Evolutionary conservation across 2,329 filamentous ascomycete genomes (phyloP).

Genomic region (Penicillium hesseltinei): DNA sequence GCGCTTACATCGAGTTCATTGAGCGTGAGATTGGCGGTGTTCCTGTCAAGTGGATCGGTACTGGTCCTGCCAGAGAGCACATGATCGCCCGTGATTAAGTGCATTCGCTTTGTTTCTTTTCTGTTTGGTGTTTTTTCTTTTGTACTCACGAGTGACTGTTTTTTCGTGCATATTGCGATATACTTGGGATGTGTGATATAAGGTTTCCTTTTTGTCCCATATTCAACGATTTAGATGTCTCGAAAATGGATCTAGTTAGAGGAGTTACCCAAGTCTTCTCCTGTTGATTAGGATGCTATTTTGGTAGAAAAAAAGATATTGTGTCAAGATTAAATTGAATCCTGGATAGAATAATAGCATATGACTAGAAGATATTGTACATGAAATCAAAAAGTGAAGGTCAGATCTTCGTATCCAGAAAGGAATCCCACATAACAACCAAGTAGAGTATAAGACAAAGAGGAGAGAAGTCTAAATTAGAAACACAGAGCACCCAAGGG

Average conservation of each 20-base stretch:
- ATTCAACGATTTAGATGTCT: slow-evolving; percentile 17
- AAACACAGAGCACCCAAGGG: slow-evolving; percentile 11
- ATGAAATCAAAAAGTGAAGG: slow-evolving; percentile 7
- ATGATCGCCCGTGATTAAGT: slow-evolving; percentile 54
- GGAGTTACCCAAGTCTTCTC: background rate
- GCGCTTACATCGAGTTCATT: slow-evolving; percentile 61
- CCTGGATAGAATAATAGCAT: background rate
- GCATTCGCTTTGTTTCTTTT: slow-evolving; percentile 11
- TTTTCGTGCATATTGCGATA: slow-evolving; percentile 15
- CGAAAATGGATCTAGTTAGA: slow-evolving; percentile 14
- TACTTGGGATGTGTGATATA: slow-evolving; percentile 21
- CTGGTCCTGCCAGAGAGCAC: slow-evolving; percentile 59
- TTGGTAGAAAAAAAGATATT: background rate
- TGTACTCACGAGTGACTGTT: slow-evolving; percentile 7
- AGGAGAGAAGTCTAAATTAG: slow-evolving; percentile 22
- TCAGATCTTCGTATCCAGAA: slow-evolving; percentile 10
- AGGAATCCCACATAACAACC: slow-evolving; percentile 4
- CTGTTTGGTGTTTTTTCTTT: slow-evolving; percentile 4
- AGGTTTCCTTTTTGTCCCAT: slow-evolving; percentile 12
- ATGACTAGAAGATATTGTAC: slow-evolving; percentile 7
- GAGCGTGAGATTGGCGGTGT: slow-evolving; percentile 57
- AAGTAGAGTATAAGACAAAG: slow-evolving; percentile 17
- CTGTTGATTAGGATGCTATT: background rate
- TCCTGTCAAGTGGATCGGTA: slow-evolving; percentile 62
- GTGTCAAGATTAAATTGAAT: slow-evolving; percentile 6